Conservation (phyloP, 1,139 yeast genomes). For the Arxiozyma telluris region DNA sequence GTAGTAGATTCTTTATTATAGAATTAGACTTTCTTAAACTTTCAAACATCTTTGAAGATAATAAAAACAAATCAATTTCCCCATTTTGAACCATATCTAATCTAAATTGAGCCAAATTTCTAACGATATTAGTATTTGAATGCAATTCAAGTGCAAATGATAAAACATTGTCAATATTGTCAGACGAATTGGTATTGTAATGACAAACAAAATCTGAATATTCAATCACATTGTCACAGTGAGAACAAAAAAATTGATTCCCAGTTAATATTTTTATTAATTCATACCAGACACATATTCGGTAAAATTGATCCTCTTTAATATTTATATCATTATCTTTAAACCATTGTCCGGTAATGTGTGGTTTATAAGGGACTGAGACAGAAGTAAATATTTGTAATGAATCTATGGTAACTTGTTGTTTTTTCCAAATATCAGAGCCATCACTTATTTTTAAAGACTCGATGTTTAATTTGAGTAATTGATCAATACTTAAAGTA, state of each 20-base stretch:
- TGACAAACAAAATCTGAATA: neutral
- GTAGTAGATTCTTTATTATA: neutral
- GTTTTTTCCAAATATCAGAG: neutral
- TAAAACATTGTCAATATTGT: neutral
- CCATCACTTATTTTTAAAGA: neutral
- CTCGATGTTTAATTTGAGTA: neutral
- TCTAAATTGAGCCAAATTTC: slow-evolving; percentile 17
- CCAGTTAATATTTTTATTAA: slow-evolving; percentile 16
- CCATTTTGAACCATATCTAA: slow-evolving; percentile 9
- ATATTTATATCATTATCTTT: neutral
- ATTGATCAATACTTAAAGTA: neutral
- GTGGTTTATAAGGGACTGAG: neutral
- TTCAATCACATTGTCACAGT: neutral
- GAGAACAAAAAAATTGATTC: neutral
- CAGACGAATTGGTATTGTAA: neutral
- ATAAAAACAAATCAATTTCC: slow-evolving; percentile 22
- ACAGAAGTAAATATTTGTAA: neutral
- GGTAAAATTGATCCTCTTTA: neutral
- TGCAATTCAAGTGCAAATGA: neutral
- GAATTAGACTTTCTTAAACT: slow-evolving; percentile 12
- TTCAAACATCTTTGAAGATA: slow-evolving; percentile 14
- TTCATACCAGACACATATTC: slow-evolving; percentile 18
- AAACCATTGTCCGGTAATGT: neutral
- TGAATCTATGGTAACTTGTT: neutral
- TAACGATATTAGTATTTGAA: slow-evolving; percentile 1